Conservation (phyloP, 164 flowering plant species). For the Chimonanthus salicifolius region DNA sequence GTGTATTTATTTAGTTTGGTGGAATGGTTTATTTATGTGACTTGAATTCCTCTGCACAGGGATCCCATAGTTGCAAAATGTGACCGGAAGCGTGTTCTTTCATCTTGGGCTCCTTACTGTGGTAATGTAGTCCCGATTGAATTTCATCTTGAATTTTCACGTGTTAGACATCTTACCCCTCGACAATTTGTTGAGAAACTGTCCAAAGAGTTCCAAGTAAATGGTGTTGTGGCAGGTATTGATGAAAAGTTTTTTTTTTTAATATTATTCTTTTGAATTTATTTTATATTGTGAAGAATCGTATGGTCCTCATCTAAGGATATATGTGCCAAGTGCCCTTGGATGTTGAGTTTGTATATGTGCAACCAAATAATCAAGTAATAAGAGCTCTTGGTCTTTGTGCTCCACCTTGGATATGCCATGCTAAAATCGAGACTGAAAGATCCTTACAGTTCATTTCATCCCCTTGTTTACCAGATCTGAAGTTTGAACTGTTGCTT, state of each 20-base stretch:
- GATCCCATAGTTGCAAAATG: constrained; percentile 88
- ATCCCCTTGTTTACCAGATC: too few relatives aligned
- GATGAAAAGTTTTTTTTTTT: too few relatives aligned
- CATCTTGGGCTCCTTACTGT: constrained; percentile 77
- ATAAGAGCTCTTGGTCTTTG: too few relatives aligned
- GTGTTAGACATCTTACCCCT: constrained; percentile 79
- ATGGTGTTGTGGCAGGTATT: constrained; percentile 97
- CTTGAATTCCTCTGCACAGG: constrained; percentile 31
- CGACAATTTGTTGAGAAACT: constrained; percentile 84
- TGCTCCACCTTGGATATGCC: too few relatives aligned
- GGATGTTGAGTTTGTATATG: background rate
- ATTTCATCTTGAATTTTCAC: constrained; percentile 62
- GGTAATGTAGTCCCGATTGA: constrained; percentile 60
- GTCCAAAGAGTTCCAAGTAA: constrained; percentile 63
- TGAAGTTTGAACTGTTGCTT: too few relatives aligned
- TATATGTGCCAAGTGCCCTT: background rate
- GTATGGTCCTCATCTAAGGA: background rate
- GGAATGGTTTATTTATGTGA: background rate
- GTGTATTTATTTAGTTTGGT: background rate
- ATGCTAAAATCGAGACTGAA: too few relatives aligned
- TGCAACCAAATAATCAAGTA: too few relatives aligned
- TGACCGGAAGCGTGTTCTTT: constrained; percentile 75
- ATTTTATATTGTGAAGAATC: background rate
- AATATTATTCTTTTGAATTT: background rate
- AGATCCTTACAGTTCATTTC: too few relatives aligned